These are phyloP conservation scores for Suhomyces canberraensis DNA, from an alignment of 805 yeast genomes.

Conservation along the genomic window DNA sequence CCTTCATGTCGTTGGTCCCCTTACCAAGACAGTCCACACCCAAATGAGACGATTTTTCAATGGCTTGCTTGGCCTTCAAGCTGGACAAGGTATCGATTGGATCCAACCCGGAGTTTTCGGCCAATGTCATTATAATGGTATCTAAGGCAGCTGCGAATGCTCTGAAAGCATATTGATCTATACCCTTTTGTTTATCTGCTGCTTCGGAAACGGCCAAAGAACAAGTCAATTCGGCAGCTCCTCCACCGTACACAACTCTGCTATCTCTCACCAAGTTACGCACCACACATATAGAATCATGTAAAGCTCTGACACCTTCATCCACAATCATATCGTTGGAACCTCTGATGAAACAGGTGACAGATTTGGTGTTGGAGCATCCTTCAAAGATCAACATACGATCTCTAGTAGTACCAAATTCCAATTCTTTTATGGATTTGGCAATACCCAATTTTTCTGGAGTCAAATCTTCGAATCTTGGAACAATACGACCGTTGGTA, in stretches of 20 bases:
- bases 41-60: conserved; percentile 62
- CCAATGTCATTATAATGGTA: conserved; percentile 87
- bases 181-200: conserved; percentile 91
- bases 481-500: conserved; percentile 95
- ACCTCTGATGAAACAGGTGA: conserved; percentile 91
- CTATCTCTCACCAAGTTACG: conserved; percentile 90
- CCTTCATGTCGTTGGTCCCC: conserved; percentile 90
- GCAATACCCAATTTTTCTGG: conserved; percentile 84
- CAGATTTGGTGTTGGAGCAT: conserved; percentile 81
- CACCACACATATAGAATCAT: conserved; percentile 95
- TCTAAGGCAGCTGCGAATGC: conserved; percentile 92
- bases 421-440: conserved; percentile 79
- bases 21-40: conserved; percentile 94
- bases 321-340: conserved; percentile 97
- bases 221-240: conserved; percentile 95
- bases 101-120: conserved; percentile 94
- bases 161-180: conserved; percentile 96
- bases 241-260: conserved; percentile 98
- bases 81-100: conserved; percentile 87
- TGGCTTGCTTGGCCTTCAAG: conserved; percentile 80
- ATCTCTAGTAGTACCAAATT: conserved; percentile 95
- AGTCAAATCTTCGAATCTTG: conserved; percentile 89
- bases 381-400: conserved; percentile 94
- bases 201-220: conserved; percentile 87
- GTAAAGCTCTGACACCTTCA: conserved; percentile 94